Evolutionary conservation across 169 alveolate species (phyloP), one percentile per base, ranked within the genome.

Genomic region (Plasmodium coatneyi): DNA sequence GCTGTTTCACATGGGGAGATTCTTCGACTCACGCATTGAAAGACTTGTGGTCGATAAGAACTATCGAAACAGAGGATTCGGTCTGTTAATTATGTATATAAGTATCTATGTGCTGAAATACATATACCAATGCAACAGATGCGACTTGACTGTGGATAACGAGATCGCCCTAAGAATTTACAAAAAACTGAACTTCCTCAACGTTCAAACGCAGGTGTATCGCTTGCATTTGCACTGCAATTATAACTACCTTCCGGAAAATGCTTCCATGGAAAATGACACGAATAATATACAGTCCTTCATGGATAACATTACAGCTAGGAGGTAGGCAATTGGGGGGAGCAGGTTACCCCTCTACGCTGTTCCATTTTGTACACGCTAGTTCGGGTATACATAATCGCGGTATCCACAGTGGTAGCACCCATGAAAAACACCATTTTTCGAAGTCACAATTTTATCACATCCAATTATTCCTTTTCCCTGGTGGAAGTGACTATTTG

Each of bases 1-100:
- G 71, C 39, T 96, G 84, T 96, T 96, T 34, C 97, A 96, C 81
- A 82, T 96, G 96, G 97, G 96, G n/a, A 92, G 97, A 52, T 39
- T 66, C 49, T 96, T 92, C 82, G 97, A 96, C 83, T 95, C 96
- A 56, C 92, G 97, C 19, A 78, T 96, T 46, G 97, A 96, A 94
- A 84, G 97, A 34, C 95, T 96, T 41, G 92, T 96, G 14, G 93
- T 95, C 10, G 81, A 93, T 92, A 95, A 95, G n/a, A 25, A 54
- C 30, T 95, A 96, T 90, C 93, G 97, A 43, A 95, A 95, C 71
- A 87, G 28, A 39, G 95, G 96, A 9, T 84, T 95, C 28, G 95
- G 96, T 60, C 72, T 84, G n/a, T 30, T 83, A 72, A 92, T 96
- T 92, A 72, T 96, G 80, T 83, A 81, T 22, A 79, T 84, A 32